Base-by-base conservation (phyloP, 2,329 filamentous ascomycete genomes). In the Nemania serpens region DNA sequence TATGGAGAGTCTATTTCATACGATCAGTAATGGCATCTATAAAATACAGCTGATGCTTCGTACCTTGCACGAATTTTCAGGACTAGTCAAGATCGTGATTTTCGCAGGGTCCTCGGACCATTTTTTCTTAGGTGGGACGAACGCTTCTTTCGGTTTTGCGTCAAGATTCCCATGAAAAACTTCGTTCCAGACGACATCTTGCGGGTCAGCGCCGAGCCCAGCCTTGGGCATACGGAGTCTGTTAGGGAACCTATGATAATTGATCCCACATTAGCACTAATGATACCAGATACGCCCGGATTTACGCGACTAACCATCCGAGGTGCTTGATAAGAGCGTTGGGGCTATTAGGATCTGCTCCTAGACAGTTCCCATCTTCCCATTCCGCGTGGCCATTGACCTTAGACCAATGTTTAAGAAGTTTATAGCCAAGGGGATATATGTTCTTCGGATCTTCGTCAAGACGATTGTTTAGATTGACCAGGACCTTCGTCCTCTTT, bases 141-240 rank as follows among this genome's bases (percentile, higher is more conserved):
- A 64, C 1, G 22, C 29, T 7, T 39, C 18, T 12, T 42, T 45
- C 3, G 39, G 36, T n/a, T 50, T 41, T 7, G 22, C 51, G 13
- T 61, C 36, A 1, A 62, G 46, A 18, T 62, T 62, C 10, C 62
- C 62, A 10, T 54, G 62, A 15, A 62, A 64, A 20, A 59, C 13
- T 18, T 62, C 48, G 2, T 54, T 59, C 62, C 58, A 61, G 12
- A 62, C 10, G 15, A 18, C 43, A 11, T 64, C 62, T 18, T 56
- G 50, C 2, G 58, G 58, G 33, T 64, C 61, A 39, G 54, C 61
- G 9, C 61, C 61, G 25, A 64, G 49, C n/a, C 61, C 61, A 39
- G 51, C 58, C 45, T 54, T 52, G 6, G 20, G 4, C 11, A 4
- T 39, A 6, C 58, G 58, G 7, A 51, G 55, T 34, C 53, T 45